Base-by-base conservation (phyloP, 192 early-diverging fungal species). In the Coemansia sp. region DNA sequence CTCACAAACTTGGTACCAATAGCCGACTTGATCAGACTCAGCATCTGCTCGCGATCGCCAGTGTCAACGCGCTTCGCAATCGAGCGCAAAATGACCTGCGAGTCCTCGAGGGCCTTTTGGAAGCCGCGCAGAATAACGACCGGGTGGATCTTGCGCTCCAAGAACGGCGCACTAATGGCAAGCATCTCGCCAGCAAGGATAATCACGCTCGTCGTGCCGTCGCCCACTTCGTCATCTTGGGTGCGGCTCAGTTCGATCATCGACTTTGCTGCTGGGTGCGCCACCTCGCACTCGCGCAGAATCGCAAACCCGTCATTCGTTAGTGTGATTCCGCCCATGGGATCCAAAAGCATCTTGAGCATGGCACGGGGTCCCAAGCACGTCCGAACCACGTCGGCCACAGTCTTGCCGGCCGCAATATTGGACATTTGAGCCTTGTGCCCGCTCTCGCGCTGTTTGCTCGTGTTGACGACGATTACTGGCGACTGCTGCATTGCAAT, bases 261-360 rank as follows among this genome's bases (percentile, higher is more conserved):
- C 72, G 91, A 93, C 84, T 99, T 99, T 52, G 97, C 97, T 55
- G 97, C 97, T 25, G 97, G 97, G 83, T 99, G 97, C n/a, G 94
- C 94, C 11, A 99, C 96, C 85, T 99, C 97, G 79, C 93, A 90
- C 79, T 99, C 97, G 76, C 97, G 88, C 63, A 99, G 85, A 73
- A 98, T 99, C 6, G 97, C 97, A 79, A 96, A 96, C 64, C 97
- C 97, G 71, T 99, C 97, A 82, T 98, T 98, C 31, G 97, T 99
- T 73, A 99, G 80, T 6, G 96, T 92, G 65, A 99, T 93, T 35
- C 97, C 97, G 73, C 97, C 97, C 97, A 99, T 99, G 20, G 97
- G 97, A 82, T 99, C 97, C 70, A 99, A 76, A 64, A 99, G 86
- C 97, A 99, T 98, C 84, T 99, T 99, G 64, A 99, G 86, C 97